These are phyloP conservation scores for Arachnopeziza araneosa DNA, from an alignment of 2,329 filamentous ascomycete species.

Conservation along the genomic window DNA sequence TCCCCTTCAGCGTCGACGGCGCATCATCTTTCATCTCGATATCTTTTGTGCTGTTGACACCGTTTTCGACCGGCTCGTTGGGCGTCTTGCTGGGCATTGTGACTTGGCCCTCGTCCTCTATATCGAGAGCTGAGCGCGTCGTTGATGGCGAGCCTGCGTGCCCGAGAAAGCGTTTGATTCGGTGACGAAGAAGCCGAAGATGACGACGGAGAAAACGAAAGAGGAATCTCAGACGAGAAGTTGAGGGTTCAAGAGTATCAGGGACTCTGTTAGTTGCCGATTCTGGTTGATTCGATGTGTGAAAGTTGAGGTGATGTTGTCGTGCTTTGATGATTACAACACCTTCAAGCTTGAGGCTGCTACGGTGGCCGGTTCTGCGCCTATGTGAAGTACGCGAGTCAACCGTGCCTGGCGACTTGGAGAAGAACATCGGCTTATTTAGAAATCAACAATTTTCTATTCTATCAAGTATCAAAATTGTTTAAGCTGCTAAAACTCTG, in stretches of 20 bases:
- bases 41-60: conserved; percentile 59
- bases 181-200: neutral
- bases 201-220: neutral
- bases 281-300: neutral
- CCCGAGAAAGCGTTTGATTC: neutral
- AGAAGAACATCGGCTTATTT: neutral
- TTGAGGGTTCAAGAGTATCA: neutral
- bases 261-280: neutral
- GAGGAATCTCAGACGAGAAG: neutral
- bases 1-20: conserved; percentile 51
- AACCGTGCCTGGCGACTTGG: conserved; percentile 8
- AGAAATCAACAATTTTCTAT: neutral
- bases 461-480: neutral
- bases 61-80: conserved; percentile 64
- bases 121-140: conserved; percentile 21
- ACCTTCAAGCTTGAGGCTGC: conserved; percentile 14
- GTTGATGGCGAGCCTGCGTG: neutral
- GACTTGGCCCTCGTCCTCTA: conserved; percentile 16
- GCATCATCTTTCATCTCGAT: conserved; percentile 65
- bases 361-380: conserved; percentile 5
- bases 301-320: neutral
- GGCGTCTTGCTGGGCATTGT: conserved; percentile 69
- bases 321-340: conserved; percentile 14
- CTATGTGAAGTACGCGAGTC: conserved; percentile 4
- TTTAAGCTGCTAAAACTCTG: neutral